Evolutionary conservation across 306 rosid species (phyloP), one percentile per base, ranked within the genome.

Genomic region (Notholithocarpus densiflorus): DNA sequence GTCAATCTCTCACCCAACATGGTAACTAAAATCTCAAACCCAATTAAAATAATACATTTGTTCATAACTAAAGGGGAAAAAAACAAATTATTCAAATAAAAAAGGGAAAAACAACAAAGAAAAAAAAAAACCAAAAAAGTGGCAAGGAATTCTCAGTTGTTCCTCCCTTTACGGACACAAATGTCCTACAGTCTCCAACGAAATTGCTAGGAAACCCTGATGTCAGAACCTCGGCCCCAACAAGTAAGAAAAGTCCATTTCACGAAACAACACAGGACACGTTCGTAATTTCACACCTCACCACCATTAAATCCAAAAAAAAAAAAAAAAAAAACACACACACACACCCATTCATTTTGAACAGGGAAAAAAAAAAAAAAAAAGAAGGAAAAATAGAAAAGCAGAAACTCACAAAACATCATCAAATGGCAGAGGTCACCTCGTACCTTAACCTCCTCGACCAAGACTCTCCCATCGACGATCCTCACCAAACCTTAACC

Each of bases 361-460:
- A 37, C 45, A 48, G 53, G 53, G 4, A 12, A 2, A 12, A 48
- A 48, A 45, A 45, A 45, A 0, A 7, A 43, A 11, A 11, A 45
- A 2, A 48, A 48, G 2, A 48, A 3, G 0, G 1, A 48, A 48
- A 48, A 48, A 13, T 12, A 13, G 15, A 48, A 10, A 48, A 13
- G 53, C 53, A 48, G 53, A 37, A 37, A 37, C 45, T 37, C 45
- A 48, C 17, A 48, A 48, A 13, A 3, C 11, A 10, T 48, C 53
- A 21, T 8, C 27, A 60, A 51, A 89, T 91, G 96, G 89, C 96
- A 29, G 91, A 86, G 27, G 91, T 62, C 51, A 68, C 84, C 51
- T 69, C 84, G 78, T 81, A 37, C 79, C 78, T 79, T 56, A 57
- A 51, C 34, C 77, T 81, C 54, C 91, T 62, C 72, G 90, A 57